Percentiles rank a stretch among this genome's conserved stretches.
Conservation (phyloP, 1,284 basidiomycete genomes). For the Irpex sp. region DNA sequence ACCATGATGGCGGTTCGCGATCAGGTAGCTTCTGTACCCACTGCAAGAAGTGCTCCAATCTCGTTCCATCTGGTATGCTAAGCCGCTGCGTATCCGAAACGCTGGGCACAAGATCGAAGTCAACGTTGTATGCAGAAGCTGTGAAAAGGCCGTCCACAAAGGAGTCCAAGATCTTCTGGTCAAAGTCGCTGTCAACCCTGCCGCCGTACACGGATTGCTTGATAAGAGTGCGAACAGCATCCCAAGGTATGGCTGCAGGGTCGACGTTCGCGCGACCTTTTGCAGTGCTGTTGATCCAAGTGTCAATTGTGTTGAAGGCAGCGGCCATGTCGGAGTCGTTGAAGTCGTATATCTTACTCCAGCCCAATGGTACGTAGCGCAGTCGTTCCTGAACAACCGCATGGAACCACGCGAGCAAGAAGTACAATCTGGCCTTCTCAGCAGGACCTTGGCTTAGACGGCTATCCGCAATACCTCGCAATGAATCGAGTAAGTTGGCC, state of each 20-base stretch:
- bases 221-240: constrained; percentile 84
- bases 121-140: constrained; percentile 83
- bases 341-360: constrained; percentile 96
- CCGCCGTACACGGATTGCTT: constrained; percentile 97
- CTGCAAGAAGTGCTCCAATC: constrained; percentile 82
- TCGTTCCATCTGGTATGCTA: constrained; percentile 84
- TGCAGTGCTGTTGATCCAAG: constrained; percentile 78
- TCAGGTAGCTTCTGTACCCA: constrained; percentile 90
- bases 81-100: constrained; percentile 58
- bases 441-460: constrained; percentile 80
- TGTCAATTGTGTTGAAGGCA: constrained; percentile 87
- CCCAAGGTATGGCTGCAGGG: constrained; percentile 89
- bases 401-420: constrained; percentile 98
- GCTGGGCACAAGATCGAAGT: constrained; percentile 83
- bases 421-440: constrained; percentile 89
- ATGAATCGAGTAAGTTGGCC: constrained; percentile 89
- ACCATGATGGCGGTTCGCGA: constrained; percentile 89
- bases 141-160: constrained; percentile 92
- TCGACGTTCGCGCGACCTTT: constrained; percentile 90
- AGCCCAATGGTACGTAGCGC: constrained; percentile 91
- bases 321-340: constrained; percentile 97
- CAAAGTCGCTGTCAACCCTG: constrained; percentile 89
- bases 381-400: constrained; percentile 94
- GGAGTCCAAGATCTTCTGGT: constrained; percentile 86
- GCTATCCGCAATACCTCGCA: constrained; percentile 72